Evolutionary conservation across 2,329 filamentous ascomycete genomes (phyloP), one percentile per base, ranked within the genome.

Genomic region (Periconia digitata): DNA sequence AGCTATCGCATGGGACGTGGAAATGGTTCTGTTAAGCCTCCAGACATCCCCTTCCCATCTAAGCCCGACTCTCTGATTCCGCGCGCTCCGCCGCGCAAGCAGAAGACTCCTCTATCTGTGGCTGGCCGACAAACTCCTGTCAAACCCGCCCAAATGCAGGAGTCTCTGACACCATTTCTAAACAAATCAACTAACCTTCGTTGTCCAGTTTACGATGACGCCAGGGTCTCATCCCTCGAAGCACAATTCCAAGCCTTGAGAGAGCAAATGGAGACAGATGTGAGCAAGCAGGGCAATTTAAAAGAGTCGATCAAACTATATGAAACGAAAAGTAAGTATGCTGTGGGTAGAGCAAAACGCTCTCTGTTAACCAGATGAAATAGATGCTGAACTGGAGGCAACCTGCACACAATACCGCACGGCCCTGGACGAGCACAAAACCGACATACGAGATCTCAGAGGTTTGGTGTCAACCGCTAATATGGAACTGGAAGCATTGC

Each of bases 141-240:
- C 17, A 53, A 42, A 22, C 17, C n/a, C n/a, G n/a, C 32, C 3
- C 56, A 62, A 50, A 63, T 66, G 49, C 54, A 69, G 57, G 65
- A 70, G 56, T 50, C 20, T 16, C 53, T 63, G 53, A 79, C 81
- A 56, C 69, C 67, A 13, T 92, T 80, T 76, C 77, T 92, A 63
- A 86, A 81, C 57, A 87, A 85, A 75, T 75, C 85, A 78, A 90
- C 91, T 85, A 86, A 89, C 79, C 74, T 81, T 56, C 79, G 76
- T 73, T 66, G 70, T 68, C 76, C 81, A 89, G 87, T 82, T 63
- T 92, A 87, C 81, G 90, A 96, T 68, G 86, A 91, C 60, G 83
- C 83, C 52, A 84, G 86, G 55, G 81, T 96, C 58, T 85, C 85
- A 54, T 81, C 85, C 50, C 86, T 96, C 73, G 89, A 95, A 43